phyloP scores from a whole-genome alignment of 257 asterid genomes.

The Verbascum thapsus region DNA sequence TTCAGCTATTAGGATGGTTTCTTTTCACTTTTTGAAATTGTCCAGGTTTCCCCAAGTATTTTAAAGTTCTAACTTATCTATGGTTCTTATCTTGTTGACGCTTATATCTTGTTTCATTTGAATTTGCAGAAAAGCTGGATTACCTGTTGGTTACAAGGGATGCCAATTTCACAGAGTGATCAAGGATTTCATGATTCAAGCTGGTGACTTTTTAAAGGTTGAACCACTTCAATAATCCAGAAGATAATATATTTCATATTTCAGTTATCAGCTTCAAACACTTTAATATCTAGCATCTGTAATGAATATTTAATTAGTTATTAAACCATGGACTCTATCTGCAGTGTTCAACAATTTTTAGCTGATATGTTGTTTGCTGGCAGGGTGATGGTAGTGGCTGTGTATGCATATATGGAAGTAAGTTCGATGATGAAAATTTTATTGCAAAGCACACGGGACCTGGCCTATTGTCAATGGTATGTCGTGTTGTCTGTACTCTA shows the following conservation, averaged over 20 bases:
- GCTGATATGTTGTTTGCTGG: conserved; percentile 30
- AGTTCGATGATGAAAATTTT: conserved; percentile 93
- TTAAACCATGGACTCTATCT: conserved; percentile 1
- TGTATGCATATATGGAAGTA: conserved; percentile 86
- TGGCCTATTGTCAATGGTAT: conserved; percentile 91
- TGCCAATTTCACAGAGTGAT: conserved; percentile 95
- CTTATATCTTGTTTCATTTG: conserved; percentile 26
- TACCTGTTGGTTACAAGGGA: conserved; percentile 85
- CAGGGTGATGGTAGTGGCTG: conserved; percentile 99
- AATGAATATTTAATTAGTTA: neutral
- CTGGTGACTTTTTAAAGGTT: conserved; percentile 94
- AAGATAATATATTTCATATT: neutral
- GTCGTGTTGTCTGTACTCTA: conserved; percentile 15
- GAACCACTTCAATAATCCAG: conserved; percentile 8
- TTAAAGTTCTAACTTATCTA: neutral
- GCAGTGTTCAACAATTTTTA: conserved; percentile 10
- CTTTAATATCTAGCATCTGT: neutral
- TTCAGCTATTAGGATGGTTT: conserved; percentile 6
- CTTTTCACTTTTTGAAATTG: conserved; percentile 1
- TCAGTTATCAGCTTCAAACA: conserved; percentile 1
- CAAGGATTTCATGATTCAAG: conserved; percentile 96
- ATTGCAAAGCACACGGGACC: conserved; percentile 97
- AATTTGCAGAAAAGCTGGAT: conserved; percentile 74
- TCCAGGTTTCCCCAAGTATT: neutral
- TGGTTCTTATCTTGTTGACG: conserved; percentile 4